A percentile compares a stretch with the other conserved stretches of the same genome.
phyloP scores from a whole-genome alignment of 2,329 filamentous ascomycete genomes.

The Metarhizium album region DNA sequence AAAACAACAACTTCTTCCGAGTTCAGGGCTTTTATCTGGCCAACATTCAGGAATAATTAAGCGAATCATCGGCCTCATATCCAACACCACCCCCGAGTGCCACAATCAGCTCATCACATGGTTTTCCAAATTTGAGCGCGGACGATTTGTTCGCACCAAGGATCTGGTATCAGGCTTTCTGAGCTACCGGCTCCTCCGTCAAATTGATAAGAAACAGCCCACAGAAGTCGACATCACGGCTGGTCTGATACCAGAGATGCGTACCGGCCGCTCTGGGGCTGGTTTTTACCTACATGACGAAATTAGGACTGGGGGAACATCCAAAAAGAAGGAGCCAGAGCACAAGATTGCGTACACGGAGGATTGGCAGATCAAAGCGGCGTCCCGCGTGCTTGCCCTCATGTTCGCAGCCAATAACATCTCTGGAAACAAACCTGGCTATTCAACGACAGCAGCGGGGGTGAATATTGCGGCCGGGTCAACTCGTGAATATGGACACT shows the following conservation, averaged over 20 bases:
- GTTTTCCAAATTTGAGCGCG: constrained; percentile 60
- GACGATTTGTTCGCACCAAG: constrained; percentile 60
- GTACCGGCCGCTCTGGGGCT: constrained; percentile 44
- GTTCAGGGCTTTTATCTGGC: constrained; percentile 39
- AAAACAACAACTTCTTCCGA: constrained; percentile 12
- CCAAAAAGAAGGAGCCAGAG: constrained; percentile 42
- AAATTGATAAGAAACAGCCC: constrained; percentile 55
- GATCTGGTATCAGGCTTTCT: constrained; percentile 71
- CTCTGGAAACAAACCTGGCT: constrained; percentile 24
- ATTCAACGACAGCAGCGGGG: constrained; percentile 11
- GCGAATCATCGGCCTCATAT: constrained; percentile 67
- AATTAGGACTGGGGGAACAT: constrained; percentile 43
- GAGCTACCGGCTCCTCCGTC: constrained; percentile 65
- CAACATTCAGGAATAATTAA: constrained; percentile 80
- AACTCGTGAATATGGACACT: constrained; percentile 17
- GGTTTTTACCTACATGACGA: constrained; percentile 66
- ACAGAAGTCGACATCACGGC: constrained; percentile 49
- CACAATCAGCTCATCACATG: constrained; percentile 69
- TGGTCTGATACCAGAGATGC: constrained; percentile 63
- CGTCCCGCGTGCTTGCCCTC: constrained; percentile 67
- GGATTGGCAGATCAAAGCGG: constrained; percentile 83
- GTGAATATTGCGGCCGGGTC: constrained; percentile 11
- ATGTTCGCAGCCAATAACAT: constrained; percentile 72
- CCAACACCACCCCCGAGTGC: constrained; percentile 63
- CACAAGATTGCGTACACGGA: constrained; percentile 58